These are phyloP conservation scores for Trichoderma endophyticum DNA, from an alignment of 2,329 filamentous ascomycete genomes.

Conservation along the genomic window DNA sequence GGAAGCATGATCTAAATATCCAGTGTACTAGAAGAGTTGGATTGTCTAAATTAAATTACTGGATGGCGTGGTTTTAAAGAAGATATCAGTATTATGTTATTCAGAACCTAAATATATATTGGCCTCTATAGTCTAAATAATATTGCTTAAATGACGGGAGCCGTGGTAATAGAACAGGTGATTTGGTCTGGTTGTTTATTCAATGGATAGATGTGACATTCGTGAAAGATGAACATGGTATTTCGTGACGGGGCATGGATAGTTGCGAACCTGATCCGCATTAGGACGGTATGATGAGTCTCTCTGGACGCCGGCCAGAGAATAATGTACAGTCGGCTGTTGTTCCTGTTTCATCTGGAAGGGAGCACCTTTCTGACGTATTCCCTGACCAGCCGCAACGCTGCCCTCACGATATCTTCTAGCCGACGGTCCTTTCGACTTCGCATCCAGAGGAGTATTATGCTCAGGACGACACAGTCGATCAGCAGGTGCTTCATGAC, in stretches of 20 bases:
- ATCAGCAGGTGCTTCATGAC: constrained; percentile 69
- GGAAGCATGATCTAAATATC: not conserved
- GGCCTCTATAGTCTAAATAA: constrained; percentile 5
- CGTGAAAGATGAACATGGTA: not conserved
- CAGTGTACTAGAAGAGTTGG: not conserved
- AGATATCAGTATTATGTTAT: not conserved
- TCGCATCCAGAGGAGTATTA: constrained; percentile 71
- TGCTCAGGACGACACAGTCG: constrained; percentile 63
- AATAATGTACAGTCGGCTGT: not conserved
- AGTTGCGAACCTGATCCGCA: not conserved
- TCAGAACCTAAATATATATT: not conserved
- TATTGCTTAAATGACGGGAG: not conserved
- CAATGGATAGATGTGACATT: not conserved
- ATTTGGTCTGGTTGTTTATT: not conserved
- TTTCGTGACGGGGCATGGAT: constrained; percentile 5
- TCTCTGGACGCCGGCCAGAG: not conserved
- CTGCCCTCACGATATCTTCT: constrained; percentile 69
- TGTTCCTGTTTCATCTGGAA: constrained; percentile 43
- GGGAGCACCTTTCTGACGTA: constrained; percentile 59
- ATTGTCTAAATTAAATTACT: not conserved
- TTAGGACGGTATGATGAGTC: not conserved
- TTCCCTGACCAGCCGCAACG: constrained; percentile 55
- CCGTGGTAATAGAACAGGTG: not conserved
- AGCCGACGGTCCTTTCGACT: constrained; percentile 66
- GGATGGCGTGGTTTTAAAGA: not conserved